A percentile compares a stretch with the other conserved stretches of the same genome.
Evolutionary conservation across 106 monocot species (phyloP).

Genomic region (Allium fistulosum): DNA sequence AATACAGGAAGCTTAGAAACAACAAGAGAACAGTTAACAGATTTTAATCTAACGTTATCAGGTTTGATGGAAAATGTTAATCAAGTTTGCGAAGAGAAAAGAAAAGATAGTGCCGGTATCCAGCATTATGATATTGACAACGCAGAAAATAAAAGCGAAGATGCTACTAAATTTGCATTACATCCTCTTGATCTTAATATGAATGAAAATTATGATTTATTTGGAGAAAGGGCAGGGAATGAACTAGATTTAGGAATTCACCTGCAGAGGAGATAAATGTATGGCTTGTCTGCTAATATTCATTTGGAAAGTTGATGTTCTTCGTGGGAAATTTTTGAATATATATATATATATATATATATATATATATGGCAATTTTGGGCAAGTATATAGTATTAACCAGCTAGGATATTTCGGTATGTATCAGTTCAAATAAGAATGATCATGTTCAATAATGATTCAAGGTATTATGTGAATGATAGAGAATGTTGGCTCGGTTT

Average conservation of each 20-base stretch:
- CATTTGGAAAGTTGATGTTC: too few relatives aligned
- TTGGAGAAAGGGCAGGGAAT: constrained; percentile 19
- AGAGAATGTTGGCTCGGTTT: too few relatives aligned
- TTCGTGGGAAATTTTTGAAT: not conserved
- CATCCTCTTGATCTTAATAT: constrained; percentile 48
- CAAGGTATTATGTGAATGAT: too few relatives aligned
- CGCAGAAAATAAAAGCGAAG: constrained; percentile 6
- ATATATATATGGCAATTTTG: too few relatives aligned
- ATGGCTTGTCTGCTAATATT: not conserved
- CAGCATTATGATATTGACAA: constrained; percentile 17
- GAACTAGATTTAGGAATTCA: constrained; percentile 45
- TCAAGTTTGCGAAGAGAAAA: constrained; percentile 21
- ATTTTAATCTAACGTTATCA: constrained; percentile 45
- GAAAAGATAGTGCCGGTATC: constrained; percentile 9
- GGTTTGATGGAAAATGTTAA: constrained; percentile 33
- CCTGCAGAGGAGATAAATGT: constrained; percentile 15
- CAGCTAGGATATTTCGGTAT: too few relatives aligned
- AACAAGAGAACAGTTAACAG: constrained; percentile 20
- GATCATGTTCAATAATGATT: not conserved
- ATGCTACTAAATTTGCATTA: not conserved
- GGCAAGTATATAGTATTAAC: too few relatives aligned
- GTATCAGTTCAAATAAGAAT: too few relatives aligned
- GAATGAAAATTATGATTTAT: constrained; percentile 38
- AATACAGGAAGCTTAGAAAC: constrained; percentile 18
- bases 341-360: too few relatives aligned